Evolutionary conservation across 495 filamentous ascomycete species (phyloP).

Genomic region (Neurospora sp.): DNA sequence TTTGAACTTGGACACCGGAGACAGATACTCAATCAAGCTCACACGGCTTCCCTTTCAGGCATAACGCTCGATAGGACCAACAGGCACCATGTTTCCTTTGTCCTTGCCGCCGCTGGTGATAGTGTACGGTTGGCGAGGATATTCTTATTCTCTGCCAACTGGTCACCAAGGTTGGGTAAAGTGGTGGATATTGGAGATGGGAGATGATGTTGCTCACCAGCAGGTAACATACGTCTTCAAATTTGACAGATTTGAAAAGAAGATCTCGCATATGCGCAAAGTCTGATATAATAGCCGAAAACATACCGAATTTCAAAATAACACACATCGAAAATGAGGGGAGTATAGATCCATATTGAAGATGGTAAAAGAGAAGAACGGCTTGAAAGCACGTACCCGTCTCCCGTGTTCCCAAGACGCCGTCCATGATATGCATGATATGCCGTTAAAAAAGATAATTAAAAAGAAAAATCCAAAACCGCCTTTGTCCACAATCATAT

Average conservation of each 20-base stretch:
- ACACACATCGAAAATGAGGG: background rate
- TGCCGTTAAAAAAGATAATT: background rate
- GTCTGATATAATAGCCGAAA: background rate
- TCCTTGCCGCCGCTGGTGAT: background rate
- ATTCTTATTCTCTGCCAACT: background rate
- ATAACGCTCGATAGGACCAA: too few relatives aligned
- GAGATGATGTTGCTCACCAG: too few relatives aligned
- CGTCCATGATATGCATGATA: background rate
- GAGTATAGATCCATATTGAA: background rate
- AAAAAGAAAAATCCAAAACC: background rate
- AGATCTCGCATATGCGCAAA: background rate
- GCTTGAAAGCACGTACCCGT: background rate
- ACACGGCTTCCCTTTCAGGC: background rate
- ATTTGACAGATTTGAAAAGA: background rate
- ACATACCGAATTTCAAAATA: background rate
- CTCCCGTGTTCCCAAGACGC: background rate
- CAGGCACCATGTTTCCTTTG: background rate
- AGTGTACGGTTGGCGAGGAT: background rate
- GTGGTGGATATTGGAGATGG: too few relatives aligned
- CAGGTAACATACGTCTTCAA: too few relatives aligned
- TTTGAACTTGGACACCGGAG: background rate
- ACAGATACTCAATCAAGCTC: background rate
- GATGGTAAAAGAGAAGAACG: background rate
- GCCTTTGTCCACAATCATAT: background rate
- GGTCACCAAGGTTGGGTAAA: background rate